These are phyloP conservation scores for Trichoderma afroharzianum DNA, from an alignment of 2,329 filamentous ascomycete genomes.

Conservation along the genomic window DNA sequence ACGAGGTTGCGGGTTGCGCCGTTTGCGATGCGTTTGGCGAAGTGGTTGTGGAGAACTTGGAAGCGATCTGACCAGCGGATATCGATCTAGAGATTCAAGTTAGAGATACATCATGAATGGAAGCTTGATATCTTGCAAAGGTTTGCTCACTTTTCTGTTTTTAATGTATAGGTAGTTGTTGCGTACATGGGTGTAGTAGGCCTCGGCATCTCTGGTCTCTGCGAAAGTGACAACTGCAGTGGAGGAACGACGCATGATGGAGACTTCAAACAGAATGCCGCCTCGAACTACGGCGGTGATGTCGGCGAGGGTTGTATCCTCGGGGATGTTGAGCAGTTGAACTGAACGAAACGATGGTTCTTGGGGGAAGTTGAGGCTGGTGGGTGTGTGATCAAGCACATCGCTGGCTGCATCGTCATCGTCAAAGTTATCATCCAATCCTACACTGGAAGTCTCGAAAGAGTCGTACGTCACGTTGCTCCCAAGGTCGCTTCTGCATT, in stretches of 20 bases:
- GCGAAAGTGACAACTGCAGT: slow-evolving; percentile 68
- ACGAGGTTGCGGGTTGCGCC: slow-evolving; percentile 74
- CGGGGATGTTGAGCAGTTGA: slow-evolving; percentile 58
- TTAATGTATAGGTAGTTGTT: slow-evolving; percentile 65
- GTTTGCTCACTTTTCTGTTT: slow-evolving; percentile 56
- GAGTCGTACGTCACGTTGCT: neutral
- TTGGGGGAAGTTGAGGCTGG: neutral
- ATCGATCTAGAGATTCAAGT: slow-evolving; percentile 50
- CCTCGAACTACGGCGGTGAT: slow-evolving; percentile 63
- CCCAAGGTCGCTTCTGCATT: neutral
- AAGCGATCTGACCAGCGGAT: slow-evolving; percentile 69
- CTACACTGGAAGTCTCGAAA: neutral
- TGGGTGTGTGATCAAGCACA: neutral
- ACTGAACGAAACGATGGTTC: slow-evolving; percentile 48
- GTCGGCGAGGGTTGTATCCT: slow-evolving; percentile 61
- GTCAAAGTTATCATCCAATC: neutral
- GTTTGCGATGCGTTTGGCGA: slow-evolving; percentile 58
- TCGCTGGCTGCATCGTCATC: neutral
- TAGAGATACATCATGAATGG: neutral
- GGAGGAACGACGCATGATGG: slow-evolving; percentile 56
- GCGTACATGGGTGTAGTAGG: slow-evolving; percentile 63
- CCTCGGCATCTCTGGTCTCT: slow-evolving; percentile 55
- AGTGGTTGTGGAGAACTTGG: slow-evolving; percentile 60
- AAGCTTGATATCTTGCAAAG: no score
- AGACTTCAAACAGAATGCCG: slow-evolving; percentile 67